Percentiles rank a stretch among this genome's conserved stretches.
Evolutionary conservation across 176 grass and related monocot species (phyloP).

Genomic region (Oryza rufipogon): DNA sequence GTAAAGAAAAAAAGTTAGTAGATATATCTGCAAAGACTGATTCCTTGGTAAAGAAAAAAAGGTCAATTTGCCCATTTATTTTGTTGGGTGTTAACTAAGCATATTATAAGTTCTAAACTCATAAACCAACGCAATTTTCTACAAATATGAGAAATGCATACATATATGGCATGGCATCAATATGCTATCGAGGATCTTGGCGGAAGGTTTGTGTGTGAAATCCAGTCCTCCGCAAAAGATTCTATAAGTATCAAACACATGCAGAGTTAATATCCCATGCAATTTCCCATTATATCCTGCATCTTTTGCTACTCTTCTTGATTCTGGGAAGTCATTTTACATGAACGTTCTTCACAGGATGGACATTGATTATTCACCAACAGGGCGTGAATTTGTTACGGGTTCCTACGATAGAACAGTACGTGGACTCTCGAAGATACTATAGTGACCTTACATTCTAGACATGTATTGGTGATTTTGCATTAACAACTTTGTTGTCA

Average conservation of each 20-base stretch:
- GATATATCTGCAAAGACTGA: conserved; percentile 1
- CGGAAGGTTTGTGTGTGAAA: background rate
- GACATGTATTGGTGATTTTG: conserved; percentile 27
- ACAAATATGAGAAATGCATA: background rate
- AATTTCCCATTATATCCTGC: conserved; percentile 21
- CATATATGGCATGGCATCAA: background rate
- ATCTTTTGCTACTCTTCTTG: background rate
- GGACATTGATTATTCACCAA: conserved; percentile 98
- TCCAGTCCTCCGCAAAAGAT: background rate
- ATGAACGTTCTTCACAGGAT: conserved; percentile 66
- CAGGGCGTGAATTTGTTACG: conserved; percentile 93
- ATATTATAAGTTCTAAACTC: background rate
- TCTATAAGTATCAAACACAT: too few relatives aligned
- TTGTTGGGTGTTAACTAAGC: background rate
- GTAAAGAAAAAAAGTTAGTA: background rate
- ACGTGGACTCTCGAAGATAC: conserved; percentile 15
- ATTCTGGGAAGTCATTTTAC: conserved; percentile 25
- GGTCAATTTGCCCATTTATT: background rate
- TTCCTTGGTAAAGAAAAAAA: background rate
- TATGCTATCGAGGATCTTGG: background rate
- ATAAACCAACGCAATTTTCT: background rate
- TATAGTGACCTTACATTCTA: conserved; percentile 26
- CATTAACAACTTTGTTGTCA: conserved; percentile 3
- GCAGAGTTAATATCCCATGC: conserved; percentile 7
- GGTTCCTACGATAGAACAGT: conserved; percentile 99